These are phyloP conservation scores for Cyberlindnera mississippiensis DNA, from an alignment of 805 yeast species.

Conservation along the genomic window DNA sequence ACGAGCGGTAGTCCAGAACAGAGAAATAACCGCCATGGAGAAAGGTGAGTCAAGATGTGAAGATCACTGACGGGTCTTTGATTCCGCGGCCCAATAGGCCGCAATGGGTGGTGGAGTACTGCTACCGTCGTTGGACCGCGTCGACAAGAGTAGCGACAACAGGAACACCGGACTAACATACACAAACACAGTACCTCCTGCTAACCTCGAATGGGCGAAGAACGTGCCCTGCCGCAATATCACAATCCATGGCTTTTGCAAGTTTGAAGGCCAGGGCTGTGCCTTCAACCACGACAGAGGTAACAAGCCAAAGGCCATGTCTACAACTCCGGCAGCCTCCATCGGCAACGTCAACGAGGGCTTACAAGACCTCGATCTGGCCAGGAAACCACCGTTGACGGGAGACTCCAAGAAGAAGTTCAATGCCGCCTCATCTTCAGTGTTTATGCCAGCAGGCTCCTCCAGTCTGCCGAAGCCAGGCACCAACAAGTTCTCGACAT, in stretches of 20 bases:
- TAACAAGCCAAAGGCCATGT: constrained; percentile 7
- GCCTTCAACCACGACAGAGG: constrained; percentile 63
- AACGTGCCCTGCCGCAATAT: constrained; percentile 81
- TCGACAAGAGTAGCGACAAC: too few relatives aligned
- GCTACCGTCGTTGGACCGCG: too few relatives aligned
- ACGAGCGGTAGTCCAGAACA: too few relatives aligned
- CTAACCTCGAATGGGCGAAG: constrained; percentile 49
- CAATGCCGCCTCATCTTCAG: constrained; percentile 35
- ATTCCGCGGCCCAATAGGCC: too few relatives aligned
- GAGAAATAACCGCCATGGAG: too few relatives aligned
- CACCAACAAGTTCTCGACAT: constrained; percentile 26
- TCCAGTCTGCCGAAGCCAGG: constrained; percentile 19
- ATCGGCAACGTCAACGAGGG: constrained; percentile 1
- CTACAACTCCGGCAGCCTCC: constrained; percentile 2
- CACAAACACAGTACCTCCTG: constrained; percentile 1
- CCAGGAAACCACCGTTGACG: not conserved
- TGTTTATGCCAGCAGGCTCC: not conserved
- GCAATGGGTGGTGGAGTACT: too few relatives aligned
- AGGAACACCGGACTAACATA: constrained; percentile 1
- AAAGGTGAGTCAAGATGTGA: too few relatives aligned
- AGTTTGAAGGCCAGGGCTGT: constrained; percentile 84
- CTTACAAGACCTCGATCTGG: not conserved
- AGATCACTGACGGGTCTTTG: too few relatives aligned
- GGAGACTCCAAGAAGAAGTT: constrained; percentile 36
- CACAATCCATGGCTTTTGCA: constrained; percentile 83